These are phyloP conservation scores for Hemileia vastatrix DNA, from an alignment of 1,284 basidiomycete genomes.

Conservation along the genomic window DNA sequence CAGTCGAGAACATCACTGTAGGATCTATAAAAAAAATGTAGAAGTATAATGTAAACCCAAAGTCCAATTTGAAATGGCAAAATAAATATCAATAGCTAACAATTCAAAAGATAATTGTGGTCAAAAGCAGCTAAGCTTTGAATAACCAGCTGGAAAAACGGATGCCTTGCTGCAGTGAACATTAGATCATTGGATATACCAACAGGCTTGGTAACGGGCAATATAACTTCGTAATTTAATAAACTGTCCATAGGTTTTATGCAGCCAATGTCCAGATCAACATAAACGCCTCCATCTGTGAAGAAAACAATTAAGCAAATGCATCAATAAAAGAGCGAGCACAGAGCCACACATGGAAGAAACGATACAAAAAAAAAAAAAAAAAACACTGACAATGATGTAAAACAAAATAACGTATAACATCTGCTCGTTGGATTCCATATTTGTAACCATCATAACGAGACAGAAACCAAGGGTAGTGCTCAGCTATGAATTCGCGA, in stretches of 20 bases:
- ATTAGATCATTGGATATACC: conserved; percentile 82
- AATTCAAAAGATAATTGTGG: conserved; percentile 20
- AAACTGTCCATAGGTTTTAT: conserved; percentile 78
- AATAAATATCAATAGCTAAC: too few relatives aligned
- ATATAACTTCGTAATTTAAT: conserved; percentile 74
- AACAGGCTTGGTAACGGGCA: conserved; percentile 85
- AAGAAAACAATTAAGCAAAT: conserved; percentile 5
- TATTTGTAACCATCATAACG: conserved; percentile 89
- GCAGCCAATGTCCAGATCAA: conserved; percentile 96
- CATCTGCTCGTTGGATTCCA: conserved; percentile 90
- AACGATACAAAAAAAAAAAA: not conserved
- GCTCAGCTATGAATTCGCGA: conserved; percentile 72
- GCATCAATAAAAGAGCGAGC: too few relatives aligned
- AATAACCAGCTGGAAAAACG: conserved; percentile 86
- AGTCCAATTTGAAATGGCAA: not conserved
- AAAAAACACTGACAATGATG: conserved; percentile 54
- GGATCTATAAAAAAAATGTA: conserved; percentile 90
- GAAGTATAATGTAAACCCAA: conserved; percentile 80
- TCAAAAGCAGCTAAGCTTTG: conserved; percentile 49
- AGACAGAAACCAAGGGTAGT: conserved; percentile 85
- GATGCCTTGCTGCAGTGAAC: conserved; percentile 72
- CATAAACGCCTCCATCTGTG: conserved; percentile 75
- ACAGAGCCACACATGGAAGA: not conserved
- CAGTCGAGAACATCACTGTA: conserved; percentile 99
- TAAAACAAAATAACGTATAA: conserved; percentile 94